Evolutionary conservation across 225 moss, liverwort and hornwort species (phyloP).

Genomic region (Marchantia paleacea): DNA sequence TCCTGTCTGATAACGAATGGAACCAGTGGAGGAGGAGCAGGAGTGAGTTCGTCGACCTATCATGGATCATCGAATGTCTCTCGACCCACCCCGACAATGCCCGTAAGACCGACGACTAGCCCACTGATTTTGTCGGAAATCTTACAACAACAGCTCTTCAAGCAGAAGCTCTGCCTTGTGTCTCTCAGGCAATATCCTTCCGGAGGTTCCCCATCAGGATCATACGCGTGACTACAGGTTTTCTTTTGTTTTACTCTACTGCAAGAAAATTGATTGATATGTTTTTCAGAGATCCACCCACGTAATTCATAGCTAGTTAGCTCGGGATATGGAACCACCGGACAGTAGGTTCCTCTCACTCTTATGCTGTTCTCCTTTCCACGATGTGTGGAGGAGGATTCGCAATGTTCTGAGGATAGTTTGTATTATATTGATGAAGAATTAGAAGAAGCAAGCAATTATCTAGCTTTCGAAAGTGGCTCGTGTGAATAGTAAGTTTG

Average conservation of each 20-base stretch:
- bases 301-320: neutral
- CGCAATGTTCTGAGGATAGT: constrained; percentile 2
- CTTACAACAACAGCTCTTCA: constrained; percentile 90
- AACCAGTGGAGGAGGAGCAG: neutral
- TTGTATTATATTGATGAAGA: constrained; percentile 6
- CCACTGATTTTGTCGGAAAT: constrained; percentile 77
- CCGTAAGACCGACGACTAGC: constrained; percentile 45
- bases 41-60: neutral
- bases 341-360: neutral
- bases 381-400: neutral
- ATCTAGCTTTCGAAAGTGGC: constrained; percentile 4
- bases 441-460: constrained; percentile 1
- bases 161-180: constrained; percentile 89
- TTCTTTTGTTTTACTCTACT: neutral
- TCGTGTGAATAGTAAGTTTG: neutral
- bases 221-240: constrained; percentile 9
- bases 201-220: constrained; percentile 23
- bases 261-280: neutral
- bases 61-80: neutral
- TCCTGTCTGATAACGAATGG: neutral
- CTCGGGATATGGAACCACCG: neutral
- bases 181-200: constrained; percentile 63
- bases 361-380: neutral
- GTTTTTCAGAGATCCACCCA: neutral
- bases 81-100: constrained; percentile 27